A percentile compares a stretch with the other conserved stretches of the same genome.
Evolutionary conservation across 176 grass and related monocot species (phyloP).

Genomic region (Elymus sibiricus): DNA sequence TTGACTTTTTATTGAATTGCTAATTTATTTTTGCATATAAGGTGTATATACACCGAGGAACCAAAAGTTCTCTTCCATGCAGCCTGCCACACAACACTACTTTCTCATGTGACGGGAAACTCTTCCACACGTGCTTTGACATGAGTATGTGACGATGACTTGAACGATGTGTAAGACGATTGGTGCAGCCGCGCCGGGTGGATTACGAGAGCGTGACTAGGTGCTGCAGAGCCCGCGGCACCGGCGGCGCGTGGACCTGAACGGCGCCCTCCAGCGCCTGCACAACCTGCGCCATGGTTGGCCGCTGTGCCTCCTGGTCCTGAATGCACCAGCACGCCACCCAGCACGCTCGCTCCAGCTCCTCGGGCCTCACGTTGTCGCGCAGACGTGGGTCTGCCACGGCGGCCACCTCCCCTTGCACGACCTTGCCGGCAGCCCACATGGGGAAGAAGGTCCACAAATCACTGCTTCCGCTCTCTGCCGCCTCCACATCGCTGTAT

Average conservation of each 20-base stretch:
- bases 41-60: no score
- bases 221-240: slow-evolving; percentile 18
- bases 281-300: slow-evolving; percentile 29
- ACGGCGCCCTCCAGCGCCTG: slow-evolving; percentile 26
- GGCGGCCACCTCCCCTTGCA: not conserved
- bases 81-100: no score
- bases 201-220: not conserved
- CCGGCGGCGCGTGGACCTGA: slow-evolving; percentile 1
- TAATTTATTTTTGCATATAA: no score
- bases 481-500: not conserved
- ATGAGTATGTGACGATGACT: no score
- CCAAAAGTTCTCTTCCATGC: no score
- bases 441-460: slow-evolving; percentile 15
- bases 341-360: slow-evolving; percentile 27
- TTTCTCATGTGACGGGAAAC: no score
- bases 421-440: slow-evolving; percentile 10
- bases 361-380: not conserved
- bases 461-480: not conserved
- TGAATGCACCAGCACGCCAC: slow-evolving; percentile 43
- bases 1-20: no score
- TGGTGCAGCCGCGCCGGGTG: no score
- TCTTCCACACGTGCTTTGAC: no score
- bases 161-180: no score
- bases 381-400: slow-evolving; percentile 26
- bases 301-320: slow-evolving; percentile 21